Base-by-base conservation (phyloP, 345 rosid species). In the Syzygium aqueum region DNA sequence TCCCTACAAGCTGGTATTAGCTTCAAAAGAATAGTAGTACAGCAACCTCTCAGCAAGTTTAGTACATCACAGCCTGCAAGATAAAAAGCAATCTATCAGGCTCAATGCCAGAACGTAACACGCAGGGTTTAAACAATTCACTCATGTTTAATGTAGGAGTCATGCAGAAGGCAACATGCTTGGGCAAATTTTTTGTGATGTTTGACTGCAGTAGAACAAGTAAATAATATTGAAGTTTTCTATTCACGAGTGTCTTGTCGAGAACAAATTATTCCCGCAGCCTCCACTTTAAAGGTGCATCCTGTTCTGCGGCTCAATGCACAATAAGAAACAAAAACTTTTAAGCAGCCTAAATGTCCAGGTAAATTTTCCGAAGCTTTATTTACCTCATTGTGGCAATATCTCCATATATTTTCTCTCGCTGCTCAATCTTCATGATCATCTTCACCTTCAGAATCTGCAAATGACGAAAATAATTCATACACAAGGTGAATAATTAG, bases 381-480 rank as follows among this genome's bases (percentile, higher is more conserved):
- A 15, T 84, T 73, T 33, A 73, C 80, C 80, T 73, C 49, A 3
- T 19, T 5, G 80, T 73, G 80, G 80, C 80, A 73, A 19, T 33
- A 67, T 67, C 46, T 84, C 61, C 46, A 12, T 51, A 33, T 33
- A 33, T 11, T 25, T 82, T 63, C 21, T 84, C 30, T 59, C 2
- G 28, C 77, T 25, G 83, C 83, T 92, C 89, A 92, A 90, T 92
- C 94, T 90, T 92, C 94, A 73, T 92, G 92, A 73, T 92, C 92
- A 88, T 89, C 89, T 88, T 92, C 93, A 52, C 86, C 90, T 89
- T 91, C 94, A 50, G 94, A 92, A 92, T 92, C 94, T 92, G 49
- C 11, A 21, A 33, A 73, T 33, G 25, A 33, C 3, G 12, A 73
- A 73, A 33, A 73, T 73, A 8, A 73, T 73, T 73, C 80, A 33